Percentiles rank a stretch among this genome's conserved stretches.
These are phyloP conservation scores for Zelopaecilomyces penicillatus DNA, from an alignment of 2,329 filamentous ascomycete species.

Conservation along the genomic window DNA sequence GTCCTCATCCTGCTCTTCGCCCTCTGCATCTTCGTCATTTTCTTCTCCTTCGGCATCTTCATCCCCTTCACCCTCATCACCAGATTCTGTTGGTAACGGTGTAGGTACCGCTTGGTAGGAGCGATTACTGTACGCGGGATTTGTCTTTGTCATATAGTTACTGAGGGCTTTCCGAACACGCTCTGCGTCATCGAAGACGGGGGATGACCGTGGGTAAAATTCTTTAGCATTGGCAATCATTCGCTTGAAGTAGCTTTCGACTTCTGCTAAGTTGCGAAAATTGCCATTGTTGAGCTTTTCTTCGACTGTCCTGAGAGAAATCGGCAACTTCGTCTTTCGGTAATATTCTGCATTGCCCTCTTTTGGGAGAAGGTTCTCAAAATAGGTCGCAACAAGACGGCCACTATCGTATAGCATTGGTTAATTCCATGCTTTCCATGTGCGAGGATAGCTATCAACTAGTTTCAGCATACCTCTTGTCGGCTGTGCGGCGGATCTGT, in stretches of 20 bases:
- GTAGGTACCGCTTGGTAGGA: constrained; percentile 65
- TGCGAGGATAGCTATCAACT: neutral
- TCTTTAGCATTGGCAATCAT: constrained; percentile 84
- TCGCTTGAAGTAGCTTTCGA: constrained; percentile 81
- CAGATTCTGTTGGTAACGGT: constrained; percentile 48
- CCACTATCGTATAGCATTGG: constrained; percentile 40
- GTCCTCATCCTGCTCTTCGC: constrained; percentile 25
- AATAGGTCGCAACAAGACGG: constrained; percentile 64
- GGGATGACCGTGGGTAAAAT: constrained; percentile 65
- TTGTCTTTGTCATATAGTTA: constrained; percentile 80
- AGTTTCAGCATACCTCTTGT: constrained; percentile 61
- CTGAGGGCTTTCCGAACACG: constrained; percentile 77
- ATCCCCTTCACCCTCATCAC: constrained; percentile 21
- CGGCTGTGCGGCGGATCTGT: constrained; percentile 64
- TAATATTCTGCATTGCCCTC: constrained; percentile 67
- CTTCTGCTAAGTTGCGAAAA: constrained; percentile 61
- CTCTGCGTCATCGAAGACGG: constrained; percentile 76
- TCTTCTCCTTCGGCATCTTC: constrained; percentile 21
- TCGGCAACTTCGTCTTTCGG: constrained; percentile 64
- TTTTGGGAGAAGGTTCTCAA: constrained; percentile 61
- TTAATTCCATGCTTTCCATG: constrained; percentile 9
- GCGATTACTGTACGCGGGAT: constrained; percentile 67
- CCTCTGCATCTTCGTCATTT: constrained; percentile 22
- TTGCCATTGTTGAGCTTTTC: constrained; percentile 59
- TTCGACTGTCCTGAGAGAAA: constrained; percentile 71